Evolutionary conservation across 2,329 filamentous ascomycete genomes (phyloP), one percentile per base, ranked within the genome.

Genomic region (Hypoxylon sp.): DNA sequence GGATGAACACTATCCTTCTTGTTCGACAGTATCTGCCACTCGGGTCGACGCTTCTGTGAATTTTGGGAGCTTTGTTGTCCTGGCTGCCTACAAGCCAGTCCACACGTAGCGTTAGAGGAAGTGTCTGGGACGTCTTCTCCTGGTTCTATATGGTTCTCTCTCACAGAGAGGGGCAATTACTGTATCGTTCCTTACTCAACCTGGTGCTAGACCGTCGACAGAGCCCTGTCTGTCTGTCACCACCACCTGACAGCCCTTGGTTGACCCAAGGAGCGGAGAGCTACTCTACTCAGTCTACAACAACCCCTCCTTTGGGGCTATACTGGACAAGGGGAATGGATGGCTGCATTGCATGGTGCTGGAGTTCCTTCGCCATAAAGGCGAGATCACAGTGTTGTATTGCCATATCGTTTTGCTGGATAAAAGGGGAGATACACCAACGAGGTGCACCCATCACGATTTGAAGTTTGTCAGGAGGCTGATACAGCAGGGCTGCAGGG

Each of bases 231-330:
- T 22, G 48, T 57, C 54, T 53, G 44, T 16, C 40, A 63, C 20
- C 40, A 63, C 58, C 55, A 65, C 68, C 67, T 52, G 70, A 49
- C 52, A 65, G 60, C 62, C 66, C 61, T 70, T 67, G 64, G 70
- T 46, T 20, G 54, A 65, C 61, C 51, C 70, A 70, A n/a, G 70
- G 77, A 71, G 74, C 64, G 54, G 65, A 60, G 60, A 64, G 64
- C 62, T 66, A 58, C 53, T 53, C 32, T 58, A 68, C 68, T 79
- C 81, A 85, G 73, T 82, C 73, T 71, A 72, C 74, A 68, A 72
- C 72, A 66, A 84, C 83, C 84, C 83, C 83, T 70, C 66, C 83
- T 73, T 83, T 85, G 83, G 84, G 84, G 83, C 78, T 84, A 81
- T 81, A 64, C 20, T 71, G 54, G 53, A 57, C 44, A 48, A 48